Base-by-base conservation (phyloP, 2,329 filamentous ascomycete species). In the Colletotrichum chrysophilum region DNA sequence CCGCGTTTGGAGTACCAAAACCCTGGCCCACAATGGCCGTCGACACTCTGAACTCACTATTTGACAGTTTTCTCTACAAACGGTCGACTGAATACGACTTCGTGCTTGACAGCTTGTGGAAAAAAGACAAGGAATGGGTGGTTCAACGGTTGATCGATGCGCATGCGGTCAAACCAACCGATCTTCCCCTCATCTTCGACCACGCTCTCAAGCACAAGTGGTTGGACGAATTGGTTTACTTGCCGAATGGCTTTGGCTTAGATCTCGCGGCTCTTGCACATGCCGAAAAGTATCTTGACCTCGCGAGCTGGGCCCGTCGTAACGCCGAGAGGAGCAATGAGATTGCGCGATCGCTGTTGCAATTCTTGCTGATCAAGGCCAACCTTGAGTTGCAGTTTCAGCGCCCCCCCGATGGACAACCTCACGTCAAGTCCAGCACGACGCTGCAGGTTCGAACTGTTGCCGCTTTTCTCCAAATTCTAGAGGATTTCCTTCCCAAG, bases 31-130 rank as follows among this genome's bases (percentile, higher is more conserved):
- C 88, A 0, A 90, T 96, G 84, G 94, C 95, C 30, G 90, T 93
- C 38, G 94, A 96, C 71, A 95, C 94, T 0, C 85, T 96, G 32
- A 93, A 91, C 75, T 94, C 94, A 16, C 87, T 96, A 2, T 96
- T 98, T 79, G 93, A 95, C 67, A 94, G 94, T 13, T 98, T 98
- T 82, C 88, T 98, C 32, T 91, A 93, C 80, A 96, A 96, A 83
- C 91, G 93, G 71, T 92, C 95, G 13, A 90, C 93, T 6, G 92
- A 96, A 71, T 94, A 95, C 82, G 93, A 96, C 78, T 97, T 98
- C 77, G 96, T 98, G 16, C 90, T 99, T 73, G 94, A 98, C 81
- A 96, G 95, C 74, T 87, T 98, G 7, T 98, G 96, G 96, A 93
- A 94, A 79, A 96, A 97, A 82, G 95, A 98, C 82, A 94, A 93